Evolutionary conservation across 352 stramenopile genomes (phyloP).

Genomic region (Phytophthora pluvialis): DNA sequence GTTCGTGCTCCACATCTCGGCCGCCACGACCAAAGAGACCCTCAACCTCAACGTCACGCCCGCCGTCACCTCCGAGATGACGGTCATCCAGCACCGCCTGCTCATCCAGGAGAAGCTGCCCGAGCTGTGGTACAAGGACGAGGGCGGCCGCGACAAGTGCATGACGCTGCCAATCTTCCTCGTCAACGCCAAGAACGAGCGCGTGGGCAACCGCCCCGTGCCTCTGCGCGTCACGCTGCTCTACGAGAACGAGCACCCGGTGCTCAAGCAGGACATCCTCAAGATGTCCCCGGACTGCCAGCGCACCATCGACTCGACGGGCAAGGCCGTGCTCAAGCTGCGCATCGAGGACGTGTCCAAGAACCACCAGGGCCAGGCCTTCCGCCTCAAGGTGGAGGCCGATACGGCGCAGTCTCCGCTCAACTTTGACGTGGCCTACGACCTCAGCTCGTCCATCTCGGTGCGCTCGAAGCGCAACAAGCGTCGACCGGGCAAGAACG

Average conservation of each 20-base stretch:
- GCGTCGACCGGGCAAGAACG: conserved; percentile 66
- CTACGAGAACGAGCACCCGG: conserved; percentile 89
- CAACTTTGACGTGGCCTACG: conserved; percentile 91
- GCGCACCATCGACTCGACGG: conserved; percentile 85
- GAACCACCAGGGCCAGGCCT: conserved; percentile 96
- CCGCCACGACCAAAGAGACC: conserved; percentile 60
- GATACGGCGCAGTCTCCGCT: conserved; percentile 89
- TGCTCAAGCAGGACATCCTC: conserved; percentile 96
- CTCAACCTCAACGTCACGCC: conserved; percentile 54
- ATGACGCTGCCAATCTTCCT: conserved; percentile 83
- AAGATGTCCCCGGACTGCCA: conserved; percentile 89
- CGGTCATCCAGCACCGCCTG: conserved; percentile 84
- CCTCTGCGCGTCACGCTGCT: conserved; percentile 83
- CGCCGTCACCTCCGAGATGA: conserved; percentile 81
- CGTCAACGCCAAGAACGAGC: conserved; percentile 82
- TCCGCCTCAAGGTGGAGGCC: conserved; percentile 91
- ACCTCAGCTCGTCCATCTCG: conserved; percentile 91
- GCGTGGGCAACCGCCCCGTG: conserved; percentile 75
- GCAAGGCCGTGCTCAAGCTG: conserved; percentile 87
- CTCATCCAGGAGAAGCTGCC: conserved; percentile 85
- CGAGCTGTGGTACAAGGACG: conserved; percentile 90
- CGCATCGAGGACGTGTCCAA: conserved; percentile 97
- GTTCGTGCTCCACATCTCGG: conserved; percentile 83
- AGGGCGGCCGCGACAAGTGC: conserved; percentile 86
- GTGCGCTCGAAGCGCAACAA: conserved; percentile 96